Conservation (phyloP, 805 yeast species). For the Saccharomycopsis fibuligera region DNA sequence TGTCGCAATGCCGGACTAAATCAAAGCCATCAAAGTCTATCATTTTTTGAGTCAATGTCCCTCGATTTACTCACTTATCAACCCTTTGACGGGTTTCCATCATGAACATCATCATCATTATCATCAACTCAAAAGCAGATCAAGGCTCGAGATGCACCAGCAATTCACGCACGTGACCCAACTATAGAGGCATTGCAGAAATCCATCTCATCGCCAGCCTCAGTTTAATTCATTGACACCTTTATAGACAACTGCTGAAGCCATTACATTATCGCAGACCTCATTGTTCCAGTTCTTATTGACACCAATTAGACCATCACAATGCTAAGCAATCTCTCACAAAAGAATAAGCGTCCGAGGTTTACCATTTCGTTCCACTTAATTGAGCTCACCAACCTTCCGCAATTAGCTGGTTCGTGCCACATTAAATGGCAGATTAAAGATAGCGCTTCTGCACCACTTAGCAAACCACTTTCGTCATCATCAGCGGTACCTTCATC, state of each 20-base stretch:
- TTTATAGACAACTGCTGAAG: no score
- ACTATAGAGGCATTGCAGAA: no score
- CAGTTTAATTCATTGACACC: no score
- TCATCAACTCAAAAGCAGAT: no score
- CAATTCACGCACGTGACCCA: no score
- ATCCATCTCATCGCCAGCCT: no score
- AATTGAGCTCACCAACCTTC: conserved; percentile 70
- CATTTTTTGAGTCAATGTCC: no score
- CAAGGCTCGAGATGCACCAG: no score
- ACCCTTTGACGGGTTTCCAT: no score
- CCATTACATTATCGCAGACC: neutral
- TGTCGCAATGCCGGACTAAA: no score
- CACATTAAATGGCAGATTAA: conserved; percentile 56
- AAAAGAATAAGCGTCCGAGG: conserved; percentile 8
- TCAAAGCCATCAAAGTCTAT: no score
- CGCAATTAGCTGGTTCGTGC: conserved; percentile 67
- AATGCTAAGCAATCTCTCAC: conserved; percentile 15
- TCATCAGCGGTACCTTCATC: neutral
- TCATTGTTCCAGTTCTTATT: neutral
- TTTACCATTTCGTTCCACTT: conserved; percentile 14
- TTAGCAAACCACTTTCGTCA: conserved; percentile 16
- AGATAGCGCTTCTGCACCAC: conserved; percentile 35
- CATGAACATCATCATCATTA: neutral
- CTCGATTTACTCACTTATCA: no score
- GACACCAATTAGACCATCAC: neutral